Conservation (phyloP, 2,329 filamentous ascomycete genomes). For the Arthroderma uncinatum region DNA sequence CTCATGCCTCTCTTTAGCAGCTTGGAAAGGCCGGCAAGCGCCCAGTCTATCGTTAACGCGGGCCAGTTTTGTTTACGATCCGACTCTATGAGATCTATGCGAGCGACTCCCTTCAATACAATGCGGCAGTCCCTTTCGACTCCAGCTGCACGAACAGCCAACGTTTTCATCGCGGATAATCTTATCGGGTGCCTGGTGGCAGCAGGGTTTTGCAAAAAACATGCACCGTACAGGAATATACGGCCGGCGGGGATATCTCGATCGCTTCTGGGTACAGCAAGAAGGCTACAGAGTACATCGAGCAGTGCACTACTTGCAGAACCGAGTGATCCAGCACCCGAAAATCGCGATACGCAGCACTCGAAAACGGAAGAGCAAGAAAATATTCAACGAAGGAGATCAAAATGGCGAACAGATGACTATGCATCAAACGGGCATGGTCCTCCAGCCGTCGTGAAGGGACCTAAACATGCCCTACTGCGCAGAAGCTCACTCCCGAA, state of each 20-base stretch:
- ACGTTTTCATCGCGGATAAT: constrained; percentile 35
- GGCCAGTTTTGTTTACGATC: constrained; percentile 26
- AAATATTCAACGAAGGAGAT: not conserved
- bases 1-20: constrained; percentile 54
- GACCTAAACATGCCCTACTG: not conserved
- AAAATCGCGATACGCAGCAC: not conserved
- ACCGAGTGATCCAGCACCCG: not conserved
- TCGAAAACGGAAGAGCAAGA: not conserved
- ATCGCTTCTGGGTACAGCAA: not conserved
- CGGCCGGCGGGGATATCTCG: constrained; percentile 7
- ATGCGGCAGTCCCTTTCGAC: constrained; percentile 23
- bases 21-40: constrained; percentile 41
- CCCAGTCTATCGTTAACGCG: constrained; percentile 36
- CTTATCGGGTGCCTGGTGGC: constrained; percentile 45
- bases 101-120: constrained; percentile 18
- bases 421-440: not conserved
- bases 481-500: not conserved
- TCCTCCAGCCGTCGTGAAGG: not conserved
- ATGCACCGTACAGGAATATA: constrained; percentile 25
- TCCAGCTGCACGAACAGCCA: constrained; percentile 18
- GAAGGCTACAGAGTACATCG: not conserved
- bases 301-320: not conserved
- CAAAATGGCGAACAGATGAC: not conserved
- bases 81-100: constrained; percentile 7
- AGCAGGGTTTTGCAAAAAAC: constrained; percentile 42